These are phyloP conservation scores for Moesziomyces antarcticus DNA, from an alignment of 1,284 basidiomycete species.

Conservation along the genomic window DNA sequence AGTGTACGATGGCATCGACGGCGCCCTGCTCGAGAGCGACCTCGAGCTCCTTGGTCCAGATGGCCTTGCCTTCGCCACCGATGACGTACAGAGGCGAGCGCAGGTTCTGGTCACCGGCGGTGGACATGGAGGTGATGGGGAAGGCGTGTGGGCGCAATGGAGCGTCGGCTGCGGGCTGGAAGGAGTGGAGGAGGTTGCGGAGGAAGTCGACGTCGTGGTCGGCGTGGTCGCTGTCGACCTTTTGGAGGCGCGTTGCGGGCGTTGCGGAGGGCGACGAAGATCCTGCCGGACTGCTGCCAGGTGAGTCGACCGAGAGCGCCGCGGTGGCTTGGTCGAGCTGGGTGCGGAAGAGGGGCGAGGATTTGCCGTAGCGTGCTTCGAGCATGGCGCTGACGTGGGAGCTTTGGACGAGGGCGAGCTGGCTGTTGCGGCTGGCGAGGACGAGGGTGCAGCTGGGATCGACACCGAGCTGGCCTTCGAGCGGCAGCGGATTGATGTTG, in stretches of 20 bases:
- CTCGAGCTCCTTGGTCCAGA: slow-evolving; percentile 97
- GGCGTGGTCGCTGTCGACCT: slow-evolving; percentile 25
- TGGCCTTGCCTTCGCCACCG: slow-evolving; percentile 74
- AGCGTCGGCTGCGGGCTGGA: slow-evolving; percentile 9
- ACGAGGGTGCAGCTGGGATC: slow-evolving; percentile 58
- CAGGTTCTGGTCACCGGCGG: slow-evolving; percentile 91
- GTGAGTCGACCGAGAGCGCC: slow-evolving; percentile 2
- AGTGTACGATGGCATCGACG: slow-evolving; percentile 94
- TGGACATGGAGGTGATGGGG: slow-evolving; percentile 82
- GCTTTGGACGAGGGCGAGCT: slow-evolving; percentile 61
- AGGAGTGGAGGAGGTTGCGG: slow-evolving; percentile 22
- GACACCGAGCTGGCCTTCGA: slow-evolving; percentile 38
- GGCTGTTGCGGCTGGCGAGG: slow-evolving; percentile 60
- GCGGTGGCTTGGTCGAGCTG: slow-evolving; percentile 8
- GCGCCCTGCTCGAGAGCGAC: slow-evolving; percentile 77
- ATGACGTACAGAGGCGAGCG: slow-evolving; percentile 73
- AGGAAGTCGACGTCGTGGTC: slow-evolving; percentile 27
- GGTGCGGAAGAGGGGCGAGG: slow-evolving; percentile 54
- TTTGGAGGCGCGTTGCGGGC: slow-evolving; percentile 25
- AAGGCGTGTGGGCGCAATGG: slow-evolving; percentile 54
- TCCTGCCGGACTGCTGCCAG: neutral
- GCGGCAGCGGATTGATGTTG: slow-evolving; percentile 59
- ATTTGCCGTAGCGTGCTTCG: slow-evolving; percentile 53
- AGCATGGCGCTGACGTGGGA: slow-evolving; percentile 62
- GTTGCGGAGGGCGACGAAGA: slow-evolving; percentile 9